Evolutionary conservation across 768 basidiomycete species (phyloP).

Genomic region (Leccinum olivaceopallidum): DNA sequence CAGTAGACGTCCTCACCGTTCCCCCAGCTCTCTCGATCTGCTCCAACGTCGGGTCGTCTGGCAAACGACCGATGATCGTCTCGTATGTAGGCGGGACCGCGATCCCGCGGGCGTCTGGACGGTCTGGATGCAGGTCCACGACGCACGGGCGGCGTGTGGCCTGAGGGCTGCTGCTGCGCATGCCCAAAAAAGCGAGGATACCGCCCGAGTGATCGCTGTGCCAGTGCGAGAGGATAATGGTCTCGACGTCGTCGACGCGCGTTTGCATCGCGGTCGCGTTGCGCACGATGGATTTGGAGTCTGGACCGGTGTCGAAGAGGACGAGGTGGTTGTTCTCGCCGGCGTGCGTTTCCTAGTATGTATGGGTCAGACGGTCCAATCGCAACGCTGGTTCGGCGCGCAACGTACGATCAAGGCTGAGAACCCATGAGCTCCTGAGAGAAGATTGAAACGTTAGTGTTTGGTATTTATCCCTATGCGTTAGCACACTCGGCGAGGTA

Average conservation of each 20-base stretch:
- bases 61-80: slow-evolving; percentile 58
- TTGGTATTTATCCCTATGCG: background rate
- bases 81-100: slow-evolving; percentile 61
- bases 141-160: slow-evolving; percentile 34
- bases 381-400: too few species aligned
- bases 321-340: slow-evolving; percentile 49
- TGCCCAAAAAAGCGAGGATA: slow-evolving; percentile 60
- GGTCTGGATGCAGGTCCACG: slow-evolving; percentile 77
- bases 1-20: slow-evolving; percentile 50
- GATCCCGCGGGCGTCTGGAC: slow-evolving; percentile 74
- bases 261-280: slow-evolving; percentile 64
- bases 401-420: slow-evolving; percentile 69
- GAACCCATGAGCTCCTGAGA: slow-evolving; percentile 78
- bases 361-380: background rate
- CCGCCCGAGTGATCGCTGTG: slow-evolving; percentile 77
- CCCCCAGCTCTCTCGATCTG: slow-evolving; percentile 62
- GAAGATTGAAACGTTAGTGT: too few species aligned
- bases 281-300: slow-evolving; percentile 70
- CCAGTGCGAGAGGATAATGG: slow-evolving; percentile 79
- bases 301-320: slow-evolving; percentile 86
- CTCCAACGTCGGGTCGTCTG: slow-evolving; percentile 71
- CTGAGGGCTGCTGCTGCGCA: slow-evolving; percentile 30
- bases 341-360: slow-evolving; percentile 55
- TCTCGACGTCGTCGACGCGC: slow-evolving; percentile 53
- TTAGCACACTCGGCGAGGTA: background rate